These are phyloP conservation scores for Parachaetomium inaequale DNA, from an alignment of 495 filamentous ascomycete species.

Conservation along the genomic window DNA sequence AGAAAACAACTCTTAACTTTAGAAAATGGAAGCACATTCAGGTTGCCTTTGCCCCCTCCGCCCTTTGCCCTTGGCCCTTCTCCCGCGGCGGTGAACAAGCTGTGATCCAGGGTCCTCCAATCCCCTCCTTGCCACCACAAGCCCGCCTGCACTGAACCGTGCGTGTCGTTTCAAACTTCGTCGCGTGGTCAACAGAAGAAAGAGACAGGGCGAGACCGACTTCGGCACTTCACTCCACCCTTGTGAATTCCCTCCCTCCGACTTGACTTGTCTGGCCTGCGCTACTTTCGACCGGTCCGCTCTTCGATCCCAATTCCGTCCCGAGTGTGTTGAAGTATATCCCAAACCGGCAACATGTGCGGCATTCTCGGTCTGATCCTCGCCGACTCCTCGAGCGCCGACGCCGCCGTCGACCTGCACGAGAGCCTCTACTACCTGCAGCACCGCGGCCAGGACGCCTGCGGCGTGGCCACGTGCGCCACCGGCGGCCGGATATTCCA, in stretches of 20 bases:
- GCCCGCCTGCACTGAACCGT: neutral
- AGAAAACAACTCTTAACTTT: slow-evolving; percentile 11
- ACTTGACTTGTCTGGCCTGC: neutral
- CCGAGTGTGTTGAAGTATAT: neutral
- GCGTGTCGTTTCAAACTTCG: neutral
- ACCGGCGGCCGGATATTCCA: slow-evolving; percentile 79
- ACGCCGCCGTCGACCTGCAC: slow-evolving; percentile 65
- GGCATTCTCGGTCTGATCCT: slow-evolving; percentile 82
- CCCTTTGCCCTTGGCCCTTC: slow-evolving; percentile 11
- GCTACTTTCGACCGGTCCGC: neutral
- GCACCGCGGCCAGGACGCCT: slow-evolving; percentile 87
- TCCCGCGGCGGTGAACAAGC: slow-evolving; percentile 9
- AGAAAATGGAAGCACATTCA: slow-evolving; percentile 10
- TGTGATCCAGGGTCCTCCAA: neutral
- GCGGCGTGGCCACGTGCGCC: slow-evolving; percentile 78
- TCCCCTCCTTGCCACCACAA: neutral
- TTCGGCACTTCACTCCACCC: slow-evolving; percentile 11
- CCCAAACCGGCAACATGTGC: slow-evolving; percentile 59
- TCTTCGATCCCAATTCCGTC: neutral
- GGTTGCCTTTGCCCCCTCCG: slow-evolving; percentile 3
- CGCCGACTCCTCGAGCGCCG: slow-evolving; percentile 43
- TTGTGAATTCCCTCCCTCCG: slow-evolving; percentile 2
- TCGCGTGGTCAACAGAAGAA: neutral
- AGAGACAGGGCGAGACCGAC: slow-evolving; percentile 1
- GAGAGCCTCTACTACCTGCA: slow-evolving; percentile 84